Evolutionary conservation across 208 protist genomes (phyloP), one percentile per base, ranked within the genome.

Genomic region (Porcisia hertigi): DNA sequence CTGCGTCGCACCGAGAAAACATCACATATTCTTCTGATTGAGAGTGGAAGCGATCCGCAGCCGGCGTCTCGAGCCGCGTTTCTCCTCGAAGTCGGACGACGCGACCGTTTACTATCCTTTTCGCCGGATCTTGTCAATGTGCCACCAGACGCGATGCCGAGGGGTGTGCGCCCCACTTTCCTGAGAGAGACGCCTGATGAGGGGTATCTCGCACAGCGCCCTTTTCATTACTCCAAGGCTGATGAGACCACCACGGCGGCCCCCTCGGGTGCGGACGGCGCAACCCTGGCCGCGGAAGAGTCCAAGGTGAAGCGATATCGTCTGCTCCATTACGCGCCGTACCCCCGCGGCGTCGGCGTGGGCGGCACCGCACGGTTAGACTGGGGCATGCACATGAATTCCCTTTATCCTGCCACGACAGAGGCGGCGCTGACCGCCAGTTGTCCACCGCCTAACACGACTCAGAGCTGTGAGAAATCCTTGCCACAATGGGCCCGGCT

Each of bases 351-450:
- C 9, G 25, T 54, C 9, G 87, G 88, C 0, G 57, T 97, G 1
- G 93, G 91, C 14, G 93, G 93, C 16, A 86, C 78, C 11, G 71
- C 81, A 7, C 58, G 79, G 59, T 39, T 94, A 25, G 93, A 95
- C 67, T 97, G 93, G 91, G 89, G 84, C 54, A 54, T 97, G 25
- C 75, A 88, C 39, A 12, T 86, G 6, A 69, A 75, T 45, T 83
- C 84, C 11, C 11, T 80, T n/a, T 82, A 67, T 71, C 65, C 71
- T 0, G n/a, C 20, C 9, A 58, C 25, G 53, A 18, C 25, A 1
- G 53, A 43, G 18, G 36, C 11, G 30, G 30, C 14, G 49, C 18
- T 53, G 14, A 7, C 2, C n/a, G 53, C 69, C 25, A 9, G 25
- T 18, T 25, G 6, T 16, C 20, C 41, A 52, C 25, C 63, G 36